Base-by-base conservation (phyloP, 2,329 filamentous ascomycete species). In the Macrophomina tecta region DNA sequence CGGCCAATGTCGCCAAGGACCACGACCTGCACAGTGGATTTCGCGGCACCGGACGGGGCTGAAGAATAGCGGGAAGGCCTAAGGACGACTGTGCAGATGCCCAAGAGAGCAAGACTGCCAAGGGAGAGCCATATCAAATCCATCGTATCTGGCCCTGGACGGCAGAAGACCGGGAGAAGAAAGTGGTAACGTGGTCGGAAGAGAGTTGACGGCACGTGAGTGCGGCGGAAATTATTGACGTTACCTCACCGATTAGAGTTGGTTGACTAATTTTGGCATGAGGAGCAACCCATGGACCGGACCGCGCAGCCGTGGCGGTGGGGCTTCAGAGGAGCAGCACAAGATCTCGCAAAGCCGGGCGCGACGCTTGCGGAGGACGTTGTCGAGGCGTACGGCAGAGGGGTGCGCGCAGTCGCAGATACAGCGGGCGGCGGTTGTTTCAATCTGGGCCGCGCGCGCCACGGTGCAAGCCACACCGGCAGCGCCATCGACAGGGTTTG, bases 1-100 rank as follows among this genome's bases (percentile, higher is more conserved):
- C 94, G 89, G 46, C 95, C 95, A 77, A 99, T 94, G 75, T 99
- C 95, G 52, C 95, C 95, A 34, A 99, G 86, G 18, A 99, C 95
- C 16, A 99, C 85, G 63, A 99, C 88, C 78, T 97, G 93, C 51
- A 94, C 86, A 0, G 84, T 85, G 8, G 34, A 30, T 28, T 14
- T 18, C 40, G 40, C 40, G 42, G 23, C 64, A 42, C 40, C 45
- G 34, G 42, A 23, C 5, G 61, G 11, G 34, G 46, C 53, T n/a
- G 42, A 16, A 1, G 64, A 42, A 28, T 60, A 52, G 2, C 64
- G 55, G 5, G 64, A 60, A 9, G 64, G 75, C 7, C 83, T 80
- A 62, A 87, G 69, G 32, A 89, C 80, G 45, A 86, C 73, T 48
- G 85, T 68, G 7, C 83, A 84, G 70, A 87, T 72, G 11, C 80